These are phyloP conservation scores for Ganoderma sinense DNA, from an alignment of 1,284 basidiomycete species.

Conservation along the genomic window DNA sequence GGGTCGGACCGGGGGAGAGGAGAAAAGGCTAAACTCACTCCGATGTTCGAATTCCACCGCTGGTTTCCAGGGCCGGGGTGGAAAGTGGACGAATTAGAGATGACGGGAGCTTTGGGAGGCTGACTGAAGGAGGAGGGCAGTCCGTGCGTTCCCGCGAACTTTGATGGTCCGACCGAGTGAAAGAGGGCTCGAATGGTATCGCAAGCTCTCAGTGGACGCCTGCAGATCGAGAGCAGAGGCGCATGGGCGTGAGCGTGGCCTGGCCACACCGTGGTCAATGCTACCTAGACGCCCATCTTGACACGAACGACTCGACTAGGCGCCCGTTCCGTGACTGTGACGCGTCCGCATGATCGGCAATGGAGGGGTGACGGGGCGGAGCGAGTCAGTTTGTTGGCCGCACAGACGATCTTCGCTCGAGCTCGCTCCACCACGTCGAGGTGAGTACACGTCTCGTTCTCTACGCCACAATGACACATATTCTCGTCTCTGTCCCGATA, in stretches of 20 bases:
- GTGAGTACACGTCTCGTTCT: background rate
- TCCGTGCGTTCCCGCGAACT: slow-evolving; percentile 23
- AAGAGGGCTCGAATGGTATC: background rate
- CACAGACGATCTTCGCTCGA: slow-evolving; percentile 1
- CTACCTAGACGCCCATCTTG: background rate
- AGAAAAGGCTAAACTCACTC: slow-evolving; percentile 33
- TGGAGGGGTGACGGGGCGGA: slow-evolving; percentile 20
- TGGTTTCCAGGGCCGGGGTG: slow-evolving; percentile 4
- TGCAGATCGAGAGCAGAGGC: background rate
- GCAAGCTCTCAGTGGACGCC: background rate
- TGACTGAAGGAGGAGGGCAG: slow-evolving; percentile 8
- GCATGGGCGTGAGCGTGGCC: background rate
- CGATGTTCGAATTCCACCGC: slow-evolving; percentile 20
- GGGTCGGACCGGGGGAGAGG: slow-evolving; percentile 17
- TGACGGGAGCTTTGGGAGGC: slow-evolving; percentile 6
- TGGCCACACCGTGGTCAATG: background rate
- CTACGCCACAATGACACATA: background rate
- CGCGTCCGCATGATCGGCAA: slow-evolving; percentile 17
- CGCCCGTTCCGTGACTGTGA: slow-evolving; percentile 23
- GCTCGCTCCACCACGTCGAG: background rate
- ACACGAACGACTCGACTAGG: background rate
- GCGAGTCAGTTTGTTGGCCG: slow-evolving; percentile 19
- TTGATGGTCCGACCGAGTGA: slow-evolving; percentile 24
- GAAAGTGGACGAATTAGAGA: slow-evolving; percentile 18
- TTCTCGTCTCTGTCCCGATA: background rate